Base-by-base conservation (phyloP, 2,329 filamentous ascomycete genomes). In the Paracoccidioides lutzii region DNA sequence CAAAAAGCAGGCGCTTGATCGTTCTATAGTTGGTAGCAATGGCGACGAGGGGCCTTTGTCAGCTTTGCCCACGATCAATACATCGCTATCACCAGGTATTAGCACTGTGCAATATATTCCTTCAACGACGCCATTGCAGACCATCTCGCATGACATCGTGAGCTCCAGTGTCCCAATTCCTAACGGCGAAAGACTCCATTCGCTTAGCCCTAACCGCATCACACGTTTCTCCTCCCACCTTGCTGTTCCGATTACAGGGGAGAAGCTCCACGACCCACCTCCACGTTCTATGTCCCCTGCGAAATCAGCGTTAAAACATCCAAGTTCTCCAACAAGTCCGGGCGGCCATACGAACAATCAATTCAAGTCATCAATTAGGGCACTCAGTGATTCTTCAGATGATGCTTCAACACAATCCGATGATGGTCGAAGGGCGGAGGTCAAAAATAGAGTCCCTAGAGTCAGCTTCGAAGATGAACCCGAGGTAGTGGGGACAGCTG, bases 391-490 rank as follows among this genome's bases (percentile, higher is more conserved):
- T 58, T 69, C 76, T 1, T 83, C 81, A 1, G 81, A 83, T 59
- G 78, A 71, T 0, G 74, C 75, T 3, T 83, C 80, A 5, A 65
- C 70, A 15, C 67, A 67, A 41, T 76, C 75, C 3, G 72, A 74
- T 43, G 75, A 77, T 48, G 71, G 72, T 8, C 62, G 59, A 30
- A 69, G 67, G 40, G 43, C 67, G 14, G 66, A 62, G 22, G 71
- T 71, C 58, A 79, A 75, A 60, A 82, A 78, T 67, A 81, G 78
- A 64, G 69, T 69, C 35, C 74, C 74, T 3, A 75, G 81, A 54
- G 81, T 84, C 53, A 95, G 89, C 71, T 96, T 84, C 61, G 81
- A 83, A 56, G 80, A 82, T 45, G 75, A 77, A 49, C 71, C 77
- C 4, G 72, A 77, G 54, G 64, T 78, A 32, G 72, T 79, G 33